These are phyloP conservation scores for Aspergillus eucalypticola DNA, from an alignment of 2,329 filamentous ascomycete genomes.

Conservation along the genomic window DNA sequence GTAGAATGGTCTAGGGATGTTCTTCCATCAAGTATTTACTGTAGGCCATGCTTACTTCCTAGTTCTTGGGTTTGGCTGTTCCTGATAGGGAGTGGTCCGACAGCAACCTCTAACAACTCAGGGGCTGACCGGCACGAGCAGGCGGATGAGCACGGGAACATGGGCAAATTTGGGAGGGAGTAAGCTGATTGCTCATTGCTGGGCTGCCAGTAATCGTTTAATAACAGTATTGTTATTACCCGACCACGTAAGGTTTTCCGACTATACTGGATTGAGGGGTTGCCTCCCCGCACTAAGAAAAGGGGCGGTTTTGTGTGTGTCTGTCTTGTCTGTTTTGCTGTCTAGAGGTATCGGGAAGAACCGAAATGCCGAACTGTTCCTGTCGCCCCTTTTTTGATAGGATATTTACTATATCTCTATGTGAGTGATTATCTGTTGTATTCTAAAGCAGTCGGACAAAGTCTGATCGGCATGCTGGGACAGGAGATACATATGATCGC, in stretches of 20 bases:
- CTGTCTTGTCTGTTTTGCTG: no score
- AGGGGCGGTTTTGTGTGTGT: not conserved
- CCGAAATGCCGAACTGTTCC: not conserved
- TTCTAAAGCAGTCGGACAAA: not conserved
- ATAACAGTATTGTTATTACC: not conserved
- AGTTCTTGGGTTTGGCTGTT: no score
- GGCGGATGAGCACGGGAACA: not conserved
- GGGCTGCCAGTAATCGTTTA: not conserved
- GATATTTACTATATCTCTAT: not conserved
- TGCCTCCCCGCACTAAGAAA: conserved; percentile 5
- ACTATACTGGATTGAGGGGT: not conserved
- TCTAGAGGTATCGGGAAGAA: not conserved
- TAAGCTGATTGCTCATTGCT: not conserved
- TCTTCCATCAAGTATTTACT: not conserved
- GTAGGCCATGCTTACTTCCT: not conserved
- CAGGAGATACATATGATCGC: not conserved
- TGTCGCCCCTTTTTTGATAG: no score
- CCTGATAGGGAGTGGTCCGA: not conserved
- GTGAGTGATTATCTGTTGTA: not conserved
- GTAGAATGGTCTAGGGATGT: not conserved
- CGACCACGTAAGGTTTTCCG: conserved; percentile 2
- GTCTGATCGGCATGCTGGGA: not conserved
- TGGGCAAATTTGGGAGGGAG: not conserved
- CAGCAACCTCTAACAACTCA: not conserved
- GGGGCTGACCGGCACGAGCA: not conserved